Conservation (phyloP, 1,284 basidiomycete genomes). For the Psilocybe mexicana region DNA sequence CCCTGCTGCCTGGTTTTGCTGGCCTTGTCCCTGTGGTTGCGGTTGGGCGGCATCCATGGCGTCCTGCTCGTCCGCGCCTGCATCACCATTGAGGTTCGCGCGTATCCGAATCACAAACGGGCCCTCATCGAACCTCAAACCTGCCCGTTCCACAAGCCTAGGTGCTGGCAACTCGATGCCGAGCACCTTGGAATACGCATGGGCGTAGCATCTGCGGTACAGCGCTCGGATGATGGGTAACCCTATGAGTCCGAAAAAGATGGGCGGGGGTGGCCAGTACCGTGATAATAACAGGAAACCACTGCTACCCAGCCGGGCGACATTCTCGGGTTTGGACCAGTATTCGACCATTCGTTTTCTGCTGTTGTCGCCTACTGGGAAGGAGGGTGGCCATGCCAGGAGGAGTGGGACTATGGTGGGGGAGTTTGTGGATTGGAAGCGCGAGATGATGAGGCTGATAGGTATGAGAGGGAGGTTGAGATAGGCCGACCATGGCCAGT, state of each 20-base stretch:
- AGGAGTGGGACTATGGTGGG: conserved; percentile 52
- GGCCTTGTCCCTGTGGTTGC: too few species aligned
- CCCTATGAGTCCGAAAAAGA: conserved; percentile 53
- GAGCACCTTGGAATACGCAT: conserved; percentile 49
- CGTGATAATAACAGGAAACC: conserved; percentile 10
- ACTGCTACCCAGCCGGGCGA: conserved; percentile 19
- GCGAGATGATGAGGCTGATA: conserved; percentile 42
- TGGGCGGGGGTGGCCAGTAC: conserved; percentile 62
- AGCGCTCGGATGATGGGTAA: conserved; percentile 49
- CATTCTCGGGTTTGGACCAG: conserved; percentile 33
- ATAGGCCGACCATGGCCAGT: conserved; percentile 72
- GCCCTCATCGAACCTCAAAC: conserved; percentile 41
- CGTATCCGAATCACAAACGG: conserved; percentile 48
- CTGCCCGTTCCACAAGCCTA: conserved; percentile 14
- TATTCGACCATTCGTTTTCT: conserved; percentile 31
- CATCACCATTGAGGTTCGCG: conserved; percentile 31
- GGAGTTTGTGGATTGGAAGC: conserved; percentile 39
- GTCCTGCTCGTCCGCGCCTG: not conserved
- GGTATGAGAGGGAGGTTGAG: conserved; percentile 69
- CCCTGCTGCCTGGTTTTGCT: not conserved
- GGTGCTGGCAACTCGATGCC: conserved; percentile 36
- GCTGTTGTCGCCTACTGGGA: conserved; percentile 36
- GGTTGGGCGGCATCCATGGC: not conserved
- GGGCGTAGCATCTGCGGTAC: conserved; percentile 46
- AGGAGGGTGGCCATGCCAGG: conserved; percentile 62